Conservation (phyloP, 768 basidiomycete genomes). For the Rhizopogon rudus region DNA sequence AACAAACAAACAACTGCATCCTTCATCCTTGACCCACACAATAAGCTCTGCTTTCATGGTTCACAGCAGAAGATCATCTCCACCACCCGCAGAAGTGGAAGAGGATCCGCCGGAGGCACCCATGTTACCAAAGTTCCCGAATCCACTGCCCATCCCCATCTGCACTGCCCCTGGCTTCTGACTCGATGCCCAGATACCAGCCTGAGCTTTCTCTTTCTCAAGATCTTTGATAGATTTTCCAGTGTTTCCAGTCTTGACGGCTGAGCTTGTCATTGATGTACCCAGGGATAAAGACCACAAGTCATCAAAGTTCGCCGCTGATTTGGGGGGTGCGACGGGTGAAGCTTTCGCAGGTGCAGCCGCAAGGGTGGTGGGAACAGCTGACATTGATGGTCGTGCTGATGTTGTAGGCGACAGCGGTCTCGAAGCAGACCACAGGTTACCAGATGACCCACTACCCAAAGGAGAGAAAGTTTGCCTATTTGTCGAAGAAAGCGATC, state of each 20-base stretch:
- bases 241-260: constrained; percentile 30
- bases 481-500: constrained; percentile 24
- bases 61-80: constrained; percentile 41
- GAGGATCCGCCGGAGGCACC: constrained; percentile 9
- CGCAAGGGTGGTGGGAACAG: constrained; percentile 12
- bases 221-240: constrained; percentile 85
- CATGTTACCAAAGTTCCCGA: constrained; percentile 30
- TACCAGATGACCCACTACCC: constrained; percentile 13
- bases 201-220: constrained; percentile 81
- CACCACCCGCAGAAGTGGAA: constrained; percentile 19
- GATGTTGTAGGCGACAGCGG: constrained; percentile 20
- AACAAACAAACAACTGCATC: background rate
- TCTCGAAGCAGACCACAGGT: constrained; percentile 19
- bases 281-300: constrained; percentile 83
- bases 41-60: background rate
- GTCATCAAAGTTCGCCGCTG: constrained; percentile 72
- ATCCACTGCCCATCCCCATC: constrained; percentile 15
- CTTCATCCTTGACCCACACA: background rate
- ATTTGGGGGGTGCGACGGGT: constrained; percentile 33
- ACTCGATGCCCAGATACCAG: constrained; percentile 65
- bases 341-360: constrained; percentile 20
- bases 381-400: constrained; percentile 6
- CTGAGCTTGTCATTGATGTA: constrained; percentile 24
- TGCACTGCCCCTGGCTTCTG: constrained; percentile 17
- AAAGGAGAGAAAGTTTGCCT: constrained; percentile 17